Evolutionary conservation across 202 grass and related monocot genomes (phyloP), one percentile per base, ranked within the genome.

Genomic region (Sporobolus alterniflorus): DNA sequence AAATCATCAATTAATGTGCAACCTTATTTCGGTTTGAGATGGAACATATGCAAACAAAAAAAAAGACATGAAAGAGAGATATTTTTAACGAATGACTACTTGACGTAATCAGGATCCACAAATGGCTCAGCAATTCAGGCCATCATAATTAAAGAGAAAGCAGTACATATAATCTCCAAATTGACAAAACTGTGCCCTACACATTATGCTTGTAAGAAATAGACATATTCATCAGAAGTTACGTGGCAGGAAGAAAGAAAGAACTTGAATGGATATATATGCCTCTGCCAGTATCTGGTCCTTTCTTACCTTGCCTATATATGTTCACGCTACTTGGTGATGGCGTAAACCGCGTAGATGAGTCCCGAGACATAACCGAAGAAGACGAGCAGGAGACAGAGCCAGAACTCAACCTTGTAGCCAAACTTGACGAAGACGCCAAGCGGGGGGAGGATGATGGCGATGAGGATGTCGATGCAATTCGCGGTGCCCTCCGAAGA

Each of bases 351-450:
- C 11, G 86, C 83, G 29, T 89, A 92, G 72, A 92, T 84, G 26
- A 92, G 86, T 33, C 86, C 83, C 11, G 90, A 86, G 16, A 92
- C 18, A n/a, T 92, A 92, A 9, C 54, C 90, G 33, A 92, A 56
- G 74, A 89, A 67, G 63, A 87, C 84, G 49, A 92, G 90, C 63
- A 92, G 20, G n/a, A 92, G 83, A 51, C 90, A 92, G 54, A 92
- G 16, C 77, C n/a, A n/a, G n/a, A n/a, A n/a, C n/a, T n/a, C n/a
- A n/a, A 91, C 85, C 89, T 91, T 82, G 89, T 67, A 91, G n/a
- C 85, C 85, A 41, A 91, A 88, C 56, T 85, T 82, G 72, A 91
- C 60, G 43, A 85, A 78, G 67, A 91, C 73, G 20, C 85, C 89
- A 20, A 88, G 82, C 20, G 85, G 89, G 13, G 89, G 85, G 1